phyloP scores from a whole-genome alignment of 2,329 filamentous ascomycete genomes.

The Claviceps arundinis region DNA sequence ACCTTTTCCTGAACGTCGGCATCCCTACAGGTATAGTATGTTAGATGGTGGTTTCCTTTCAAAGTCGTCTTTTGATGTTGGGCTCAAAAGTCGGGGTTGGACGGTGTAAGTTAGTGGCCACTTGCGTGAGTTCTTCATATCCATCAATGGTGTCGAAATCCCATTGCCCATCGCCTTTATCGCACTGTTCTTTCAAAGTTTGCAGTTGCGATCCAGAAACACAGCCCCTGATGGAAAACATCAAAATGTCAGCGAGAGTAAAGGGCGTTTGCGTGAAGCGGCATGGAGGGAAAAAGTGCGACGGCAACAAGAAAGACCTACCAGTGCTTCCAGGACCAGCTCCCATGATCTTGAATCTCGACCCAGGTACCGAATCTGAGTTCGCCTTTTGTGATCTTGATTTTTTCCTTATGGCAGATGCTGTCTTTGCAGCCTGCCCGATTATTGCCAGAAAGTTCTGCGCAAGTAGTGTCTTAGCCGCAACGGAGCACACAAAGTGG shows the following conservation, averaged over 20 bases:
- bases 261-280: background rate
- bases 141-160: slow-evolving; percentile 64
- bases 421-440: slow-evolving; percentile 63
- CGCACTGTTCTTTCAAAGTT: slow-evolving; percentile 47
- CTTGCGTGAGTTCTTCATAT: slow-evolving; percentile 57
- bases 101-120: slow-evolving; percentile 2
- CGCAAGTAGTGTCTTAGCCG: background rate
- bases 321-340: slow-evolving; percentile 81
- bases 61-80: too few relatives aligned
- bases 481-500: background rate
- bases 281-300: background rate
- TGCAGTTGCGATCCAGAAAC: slow-evolving; percentile 62
- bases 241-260: background rate
- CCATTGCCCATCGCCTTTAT: slow-evolving; percentile 29
- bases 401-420: slow-evolving; percentile 54
- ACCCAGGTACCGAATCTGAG: slow-evolving; percentile 67
- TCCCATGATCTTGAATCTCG: slow-evolving; percentile 44
- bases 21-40: slow-evolving; percentile 23
- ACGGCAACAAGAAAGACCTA: slow-evolving; percentile 26
- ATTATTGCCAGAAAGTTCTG: slow-evolving; percentile 57
- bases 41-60: background rate
- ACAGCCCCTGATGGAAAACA: slow-evolving; percentile 56
- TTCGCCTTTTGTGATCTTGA: slow-evolving; percentile 69
- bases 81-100: background rate
- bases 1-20: slow-evolving; percentile 61